Evolutionary conservation across 2,329 filamentous ascomycete genomes (phyloP).

Genomic region (Tricladium varicosporioides): DNA sequence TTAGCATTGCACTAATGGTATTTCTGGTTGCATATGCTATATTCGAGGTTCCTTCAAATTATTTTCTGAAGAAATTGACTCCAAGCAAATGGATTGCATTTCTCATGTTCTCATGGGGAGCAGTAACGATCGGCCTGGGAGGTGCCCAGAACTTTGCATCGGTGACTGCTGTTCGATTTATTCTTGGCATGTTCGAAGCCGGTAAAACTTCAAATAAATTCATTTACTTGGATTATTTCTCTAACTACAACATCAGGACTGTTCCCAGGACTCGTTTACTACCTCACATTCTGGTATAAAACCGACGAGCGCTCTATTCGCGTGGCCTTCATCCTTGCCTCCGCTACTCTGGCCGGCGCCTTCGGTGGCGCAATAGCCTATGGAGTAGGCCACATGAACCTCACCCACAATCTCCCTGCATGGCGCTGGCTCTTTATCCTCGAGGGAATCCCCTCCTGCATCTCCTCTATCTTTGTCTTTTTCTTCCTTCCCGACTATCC

Average conservation of each 20-base stretch:
- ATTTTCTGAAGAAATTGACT: slow-evolving; percentile 45
- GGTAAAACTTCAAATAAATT: slow-evolving; percentile 29
- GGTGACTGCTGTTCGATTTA: slow-evolving; percentile 44
- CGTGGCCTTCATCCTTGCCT: slow-evolving; percentile 32
- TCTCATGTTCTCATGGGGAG: slow-evolving; percentile 49
- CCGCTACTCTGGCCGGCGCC: slow-evolving; percentile 32
- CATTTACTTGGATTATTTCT: slow-evolving; percentile 40
- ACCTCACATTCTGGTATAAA: slow-evolving; percentile 34
- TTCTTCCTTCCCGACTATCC: slow-evolving; percentile 49
- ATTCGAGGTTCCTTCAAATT: slow-evolving; percentile 49
- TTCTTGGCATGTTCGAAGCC: slow-evolving; percentile 49
- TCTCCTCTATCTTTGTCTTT: slow-evolving; percentile 43
- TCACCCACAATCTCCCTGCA: slow-evolving; percentile 23
- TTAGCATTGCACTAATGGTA: slow-evolving; percentile 43
- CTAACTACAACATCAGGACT: slow-evolving; percentile 43
- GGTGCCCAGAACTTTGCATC: slow-evolving; percentile 41
- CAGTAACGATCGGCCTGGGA: slow-evolving; percentile 46
- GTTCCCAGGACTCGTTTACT: slow-evolving; percentile 38
- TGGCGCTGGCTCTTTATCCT: slow-evolving; percentile 34
- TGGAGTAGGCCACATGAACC: slow-evolving; percentile 32
- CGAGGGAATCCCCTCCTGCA: slow-evolving; percentile 42
- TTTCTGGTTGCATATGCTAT: slow-evolving; percentile 48
- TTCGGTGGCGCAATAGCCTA: slow-evolving; percentile 34
- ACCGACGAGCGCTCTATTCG: slow-evolving; percentile 30
- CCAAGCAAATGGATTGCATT: slow-evolving; percentile 49